Conservation (phyloP, 345 rosid genomes). For the Rhizophora apiculata region DNA sequence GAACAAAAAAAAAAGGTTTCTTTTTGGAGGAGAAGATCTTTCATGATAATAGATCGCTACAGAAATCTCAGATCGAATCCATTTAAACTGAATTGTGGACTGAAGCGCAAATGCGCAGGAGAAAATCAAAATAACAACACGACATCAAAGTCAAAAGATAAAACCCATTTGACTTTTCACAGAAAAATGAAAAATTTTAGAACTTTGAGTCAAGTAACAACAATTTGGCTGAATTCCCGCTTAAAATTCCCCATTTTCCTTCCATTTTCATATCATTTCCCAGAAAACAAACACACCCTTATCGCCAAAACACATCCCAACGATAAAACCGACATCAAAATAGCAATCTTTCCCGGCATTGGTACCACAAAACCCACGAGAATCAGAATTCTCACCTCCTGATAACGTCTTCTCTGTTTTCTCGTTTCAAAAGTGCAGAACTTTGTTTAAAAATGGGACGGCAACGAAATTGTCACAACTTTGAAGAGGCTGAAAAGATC, state of each 20-base stretch:
- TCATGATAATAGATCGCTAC: neutral
- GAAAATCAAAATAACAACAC: neutral
- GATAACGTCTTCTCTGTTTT: slow-evolving; percentile 10
- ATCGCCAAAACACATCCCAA: neutral
- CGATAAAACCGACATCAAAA: slow-evolving; percentile 13
- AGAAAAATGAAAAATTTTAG: neutral
- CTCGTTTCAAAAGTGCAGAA: slow-evolving; percentile 9
- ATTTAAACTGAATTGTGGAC: slow-evolving; percentile 14
- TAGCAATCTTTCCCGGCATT: slow-evolving; percentile 1
- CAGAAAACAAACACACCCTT: slow-evolving; percentile 10
- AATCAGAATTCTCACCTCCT: slow-evolving; percentile 32
- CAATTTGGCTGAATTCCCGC: neutral
- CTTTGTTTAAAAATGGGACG: neutral
- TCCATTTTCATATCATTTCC: neutral
- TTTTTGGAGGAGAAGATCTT: too few relatives aligned
- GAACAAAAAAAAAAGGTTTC: neutral
- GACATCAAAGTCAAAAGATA: neutral
- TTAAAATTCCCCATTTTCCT: slow-evolving; percentile 6
- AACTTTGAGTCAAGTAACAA: slow-evolving; percentile 1
- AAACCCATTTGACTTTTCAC: slow-evolving; percentile 10
- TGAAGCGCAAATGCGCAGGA: slow-evolving; percentile 10
- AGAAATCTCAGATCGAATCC: slow-evolving; percentile 41
- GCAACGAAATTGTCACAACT: slow-evolving; percentile 21
- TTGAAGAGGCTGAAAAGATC: slow-evolving; percentile 13
- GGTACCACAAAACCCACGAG: slow-evolving; percentile 9